Conservation (phyloP, 2,329 filamentous ascomycete species). For the Colletotrichum tabaci region DNA sequence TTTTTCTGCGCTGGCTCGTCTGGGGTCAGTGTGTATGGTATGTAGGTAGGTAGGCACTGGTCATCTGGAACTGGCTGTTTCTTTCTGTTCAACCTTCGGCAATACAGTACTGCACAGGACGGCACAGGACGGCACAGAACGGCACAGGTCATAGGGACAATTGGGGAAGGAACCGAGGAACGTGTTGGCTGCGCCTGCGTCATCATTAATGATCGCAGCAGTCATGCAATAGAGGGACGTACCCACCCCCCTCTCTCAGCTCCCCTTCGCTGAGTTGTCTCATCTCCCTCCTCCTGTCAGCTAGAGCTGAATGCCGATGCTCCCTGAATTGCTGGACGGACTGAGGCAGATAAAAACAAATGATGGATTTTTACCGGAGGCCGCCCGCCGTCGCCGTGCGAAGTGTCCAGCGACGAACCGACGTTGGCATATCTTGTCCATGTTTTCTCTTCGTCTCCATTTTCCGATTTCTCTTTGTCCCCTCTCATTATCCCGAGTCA, state of each 20-base stretch:
- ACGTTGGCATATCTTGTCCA: not conserved
- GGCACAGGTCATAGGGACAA: not conserved
- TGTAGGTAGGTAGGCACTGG: not conserved
- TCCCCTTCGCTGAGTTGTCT: no score
- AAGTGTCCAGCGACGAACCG: no score
- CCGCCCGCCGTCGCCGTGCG: not conserved
- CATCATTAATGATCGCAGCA: not conserved
- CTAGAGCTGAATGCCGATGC: no score
- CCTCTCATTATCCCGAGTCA: not conserved
- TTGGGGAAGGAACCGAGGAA: not conserved
- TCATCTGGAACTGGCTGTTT: not conserved
- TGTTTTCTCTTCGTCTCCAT: not conserved
- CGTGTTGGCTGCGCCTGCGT: not conserved
- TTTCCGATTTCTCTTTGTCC: no score
- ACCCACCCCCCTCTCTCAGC: no score
- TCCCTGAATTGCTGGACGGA: no score
- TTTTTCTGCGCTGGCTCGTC: no score
- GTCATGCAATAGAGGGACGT: no score
- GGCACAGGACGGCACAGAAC: no score
- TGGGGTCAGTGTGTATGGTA: not conserved
- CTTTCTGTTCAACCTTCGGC: no score
- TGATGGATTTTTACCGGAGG: not conserved
- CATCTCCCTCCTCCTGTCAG: no score
- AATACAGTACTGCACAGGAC: no score
- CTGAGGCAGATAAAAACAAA: not conserved